Base-by-base conservation (phyloP, 1,284 basidiomycete genomes). In the Phylloporus sp. region DNA sequence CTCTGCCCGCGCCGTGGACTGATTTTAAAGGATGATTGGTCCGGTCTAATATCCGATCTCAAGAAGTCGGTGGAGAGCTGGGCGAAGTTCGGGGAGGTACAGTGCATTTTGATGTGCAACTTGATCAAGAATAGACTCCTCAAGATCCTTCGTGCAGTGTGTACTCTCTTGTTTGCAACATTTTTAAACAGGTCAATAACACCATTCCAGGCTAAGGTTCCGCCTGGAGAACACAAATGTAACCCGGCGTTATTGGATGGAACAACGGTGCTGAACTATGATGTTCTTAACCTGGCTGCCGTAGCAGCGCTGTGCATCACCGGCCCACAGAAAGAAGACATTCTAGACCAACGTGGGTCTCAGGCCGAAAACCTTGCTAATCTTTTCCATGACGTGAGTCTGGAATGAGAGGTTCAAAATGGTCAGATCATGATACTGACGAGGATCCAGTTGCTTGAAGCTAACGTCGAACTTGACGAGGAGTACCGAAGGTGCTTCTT, bases 301-400 rank as follows among this genome's bases (percentile, higher is more conserved):
- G 58, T 64, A 49, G 64, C 47, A 4, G 65, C 58, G 26, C 11
- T 64, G 34, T 64, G 62, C 20, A 54, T 67, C 26, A 66, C 64
- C 6, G 71, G 65, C 18, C 0, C 58, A 24, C 50, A 31, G 42
- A 62, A 56, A 42, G 2, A 53, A 6, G n/a, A 51, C 28, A 62
- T 73, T 47, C 57, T 68, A 47, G 31, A 34, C 6, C 56, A 60
- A 7, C 26, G 47, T 2, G 59, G 55, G 17, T 3, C 6, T 24
- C 29, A 63, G 17, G 62, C 22, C 13, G 40, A 56, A 32, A 29
- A 44, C 18, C 59, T 74, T 4, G n/a, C 65, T 12, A 72, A 72
- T 10, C 61, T 73, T 58, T 66, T 73, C 24, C 62, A 73, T 44
- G 26, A 42, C 10, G 71, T 73, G 56, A 57, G 74, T 70, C 28